Evolutionary conservation across 371 early-diverging fungal species (phyloP).

Genomic region (Sporodiniella umbellata): DNA sequence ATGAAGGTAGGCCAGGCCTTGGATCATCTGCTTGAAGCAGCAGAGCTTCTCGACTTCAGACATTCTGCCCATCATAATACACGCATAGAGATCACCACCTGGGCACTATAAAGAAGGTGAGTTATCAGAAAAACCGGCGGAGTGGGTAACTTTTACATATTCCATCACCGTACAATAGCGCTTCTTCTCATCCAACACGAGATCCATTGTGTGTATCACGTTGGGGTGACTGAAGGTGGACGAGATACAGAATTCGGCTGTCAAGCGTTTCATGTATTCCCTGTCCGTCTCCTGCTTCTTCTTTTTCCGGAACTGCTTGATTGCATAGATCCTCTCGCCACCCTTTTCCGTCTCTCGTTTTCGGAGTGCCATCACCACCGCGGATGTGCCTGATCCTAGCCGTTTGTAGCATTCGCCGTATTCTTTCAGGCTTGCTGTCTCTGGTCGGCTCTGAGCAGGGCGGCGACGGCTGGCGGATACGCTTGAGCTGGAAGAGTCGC

Average conservation of each 20-base stretch:
- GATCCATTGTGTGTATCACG: slow-evolving; percentile 87
- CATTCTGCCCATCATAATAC: slow-evolving; percentile 73
- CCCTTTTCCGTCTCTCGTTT: slow-evolving; percentile 47
- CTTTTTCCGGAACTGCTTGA: slow-evolving; percentile 90
- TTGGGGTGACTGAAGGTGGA: slow-evolving; percentile 80
- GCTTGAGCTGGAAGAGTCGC: not conserved
- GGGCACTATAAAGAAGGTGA: slow-evolving; percentile 58
- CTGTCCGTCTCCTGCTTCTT: slow-evolving; percentile 79
- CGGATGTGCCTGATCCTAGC: slow-evolving; percentile 90
- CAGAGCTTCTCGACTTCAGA: slow-evolving; percentile 75
- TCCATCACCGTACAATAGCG: slow-evolving; percentile 97
- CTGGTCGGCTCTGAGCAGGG: slow-evolving; percentile 12
- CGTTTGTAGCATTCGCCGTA: slow-evolving; percentile 77
- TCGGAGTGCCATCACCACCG: slow-evolving; percentile 85
- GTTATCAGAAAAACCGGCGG: slow-evolving; percentile 33
- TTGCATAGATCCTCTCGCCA: slow-evolving; percentile 76
- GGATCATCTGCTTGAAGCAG: slow-evolving; percentile 90
- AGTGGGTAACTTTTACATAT: slow-evolving; percentile 38
- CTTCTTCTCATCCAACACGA: slow-evolving; percentile 86
- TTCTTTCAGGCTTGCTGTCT: slow-evolving; percentile 53
- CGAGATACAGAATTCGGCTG: slow-evolving; percentile 90
- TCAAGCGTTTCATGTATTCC: slow-evolving; percentile 88
- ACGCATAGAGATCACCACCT: slow-evolving; percentile 81
- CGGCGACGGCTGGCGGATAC: slow-evolving; percentile 10
- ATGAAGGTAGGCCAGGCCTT: slow-evolving; percentile 88